Conservation (phyloP, 1,139 yeast species). For the Candida smagusa region DNA sequence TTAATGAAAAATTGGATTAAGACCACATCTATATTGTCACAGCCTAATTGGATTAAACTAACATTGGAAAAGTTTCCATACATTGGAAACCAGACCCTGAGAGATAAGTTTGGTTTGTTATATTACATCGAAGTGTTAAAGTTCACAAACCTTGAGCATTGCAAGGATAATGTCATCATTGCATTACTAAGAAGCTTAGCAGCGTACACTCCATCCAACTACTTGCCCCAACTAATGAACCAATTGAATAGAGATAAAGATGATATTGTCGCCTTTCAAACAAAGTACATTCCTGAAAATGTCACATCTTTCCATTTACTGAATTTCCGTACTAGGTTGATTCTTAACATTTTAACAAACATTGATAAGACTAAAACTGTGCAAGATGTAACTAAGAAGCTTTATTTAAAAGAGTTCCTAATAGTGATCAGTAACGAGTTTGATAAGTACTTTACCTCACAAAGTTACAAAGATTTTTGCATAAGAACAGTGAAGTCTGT, state of each 20-base stretch:
- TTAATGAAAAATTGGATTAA: constrained; percentile 30
- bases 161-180: constrained; percentile 21
- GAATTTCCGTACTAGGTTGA: constrained; percentile 20
- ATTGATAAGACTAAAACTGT: constrained; percentile 15
- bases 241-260: constrained; percentile 17
- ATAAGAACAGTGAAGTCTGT: constrained; percentile 23
- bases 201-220: constrained; percentile 24
- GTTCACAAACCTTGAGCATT: constrained; percentile 19
- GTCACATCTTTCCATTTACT: constrained; percentile 18
- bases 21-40: constrained; percentile 14
- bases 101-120: constrained; percentile 31
- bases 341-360: constrained; percentile 19
- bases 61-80: constrained; percentile 40
- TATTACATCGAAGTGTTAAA: constrained; percentile 28
- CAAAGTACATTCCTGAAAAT: constrained; percentile 17
- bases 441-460: constrained; percentile 22
- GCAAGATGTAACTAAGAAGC: constrained; percentile 13
- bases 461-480: constrained; percentile 29
- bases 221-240: constrained; percentile 22
- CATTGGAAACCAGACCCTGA: constrained; percentile 37
- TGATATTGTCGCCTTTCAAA: constrained; percentile 17
- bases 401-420: constrained; percentile 22
- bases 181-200: constrained; percentile 25
- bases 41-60: constrained; percentile 36
- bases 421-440: constrained; percentile 27